Percentiles rank a stretch among this genome's conserved stretches.
These are phyloP conservation scores for Aaosphaeria arxii DNA, from an alignment of 2,329 filamentous ascomycete genomes.

Conservation along the genomic window DNA sequence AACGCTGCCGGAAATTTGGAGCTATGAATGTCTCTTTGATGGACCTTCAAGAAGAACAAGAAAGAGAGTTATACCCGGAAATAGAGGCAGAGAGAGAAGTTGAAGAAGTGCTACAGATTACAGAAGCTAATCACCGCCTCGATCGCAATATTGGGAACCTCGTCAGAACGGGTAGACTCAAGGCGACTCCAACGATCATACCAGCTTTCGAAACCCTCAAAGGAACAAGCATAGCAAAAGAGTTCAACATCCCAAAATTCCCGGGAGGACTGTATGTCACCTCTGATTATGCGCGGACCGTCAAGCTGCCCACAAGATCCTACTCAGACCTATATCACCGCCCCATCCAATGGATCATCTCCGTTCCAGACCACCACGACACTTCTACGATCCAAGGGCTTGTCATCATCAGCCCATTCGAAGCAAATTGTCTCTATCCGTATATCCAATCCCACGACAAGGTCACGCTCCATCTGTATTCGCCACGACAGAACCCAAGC, in stretches of 20 bases:
- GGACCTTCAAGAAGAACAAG: conserved; percentile 62
- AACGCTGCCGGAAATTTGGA: conserved; percentile 19
- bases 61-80: conserved; percentile 65
- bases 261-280: conserved; percentile 47
- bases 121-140: conserved; percentile 42
- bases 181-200: conserved; percentile 19
- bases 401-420: conserved; percentile 60
- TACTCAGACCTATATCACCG: conserved; percentile 50
- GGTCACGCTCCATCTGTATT: conserved; percentile 52
- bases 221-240: conserved; percentile 38
- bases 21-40: conserved; percentile 30
- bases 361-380: not conserved
- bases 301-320: conserved; percentile 24
- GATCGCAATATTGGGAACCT: conserved; percentile 45
- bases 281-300: conserved; percentile 49
- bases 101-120: conserved; percentile 44
- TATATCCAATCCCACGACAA: conserved; percentile 32
- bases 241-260: conserved; percentile 36
- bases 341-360: conserved; percentile 52
- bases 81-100: conserved; percentile 58
- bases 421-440: conserved; percentile 53
- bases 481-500: conserved; percentile 43
- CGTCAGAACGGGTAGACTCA: conserved; percentile 31
- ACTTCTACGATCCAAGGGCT: conserved; percentile 51
- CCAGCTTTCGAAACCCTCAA: conserved; percentile 48